Base-by-base conservation (phyloP, 305 asterid species). In the Plantago rigida region DNA sequence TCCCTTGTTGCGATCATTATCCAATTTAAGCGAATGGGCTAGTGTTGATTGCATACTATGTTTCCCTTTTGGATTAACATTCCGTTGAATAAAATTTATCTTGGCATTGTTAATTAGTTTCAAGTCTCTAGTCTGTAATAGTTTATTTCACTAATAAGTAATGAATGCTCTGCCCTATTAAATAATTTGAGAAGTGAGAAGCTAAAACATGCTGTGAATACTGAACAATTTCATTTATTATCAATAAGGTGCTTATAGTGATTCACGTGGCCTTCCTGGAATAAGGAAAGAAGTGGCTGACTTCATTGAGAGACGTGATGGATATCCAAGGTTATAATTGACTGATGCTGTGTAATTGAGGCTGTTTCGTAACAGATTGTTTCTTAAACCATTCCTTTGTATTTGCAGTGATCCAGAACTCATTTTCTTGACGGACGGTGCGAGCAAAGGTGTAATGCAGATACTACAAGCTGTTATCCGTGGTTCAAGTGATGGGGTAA, bases 361-460 rank as follows among this genome's bases (percentile, higher is more conserved):
- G 22, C 9, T 41, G n/a, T 49, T 54, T 22, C 5, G 1, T 22
- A 22, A 2, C 36, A 50, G 13, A 28, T 58, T 55, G 34, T 42
- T 69, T 62, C 62, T 42, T 17, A 34, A 75, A 63, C 71, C 72
- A 59, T 68, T 73, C 39, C 12, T 66, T 60, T 60, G 14, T 45
- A 47, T 45, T 47, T 24, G 71, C 95, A 92, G 99, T 78, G 99
- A 89, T 75, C 92, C 97, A 19, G 97, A 91, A 69, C 94, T 82
- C 69, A 85, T 91, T 78, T 91, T 75, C 26, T 87, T 93, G 56
- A 93, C 97, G 6, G 99, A 93, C 66, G 99, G 99, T 66, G 99
- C 99, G 39, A 93, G 99, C 84, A 89, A 93, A 82, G 99, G 97
- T 73, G 97, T 93, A 19, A 82, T 77, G 84, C 99, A 93, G 86